Percentiles rank a stretch among this genome's conserved stretches.
phyloP scores from a whole-genome alignment of 163 green algal species.

The Scenedesmus sp. region DNA sequence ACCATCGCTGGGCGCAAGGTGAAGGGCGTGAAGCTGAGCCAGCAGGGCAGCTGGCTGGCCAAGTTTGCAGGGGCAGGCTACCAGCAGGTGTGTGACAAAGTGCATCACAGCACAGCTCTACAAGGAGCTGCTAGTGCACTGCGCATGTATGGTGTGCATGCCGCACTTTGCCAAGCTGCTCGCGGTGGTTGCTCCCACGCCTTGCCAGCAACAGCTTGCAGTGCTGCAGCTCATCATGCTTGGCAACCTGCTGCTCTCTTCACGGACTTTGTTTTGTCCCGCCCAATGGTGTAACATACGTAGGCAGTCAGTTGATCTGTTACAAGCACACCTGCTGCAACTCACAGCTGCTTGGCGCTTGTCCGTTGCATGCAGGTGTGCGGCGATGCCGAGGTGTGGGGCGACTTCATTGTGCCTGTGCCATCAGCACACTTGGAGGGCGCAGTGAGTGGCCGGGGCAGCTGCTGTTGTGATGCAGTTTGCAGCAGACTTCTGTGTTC shows the following conservation, averaged over 20 bases:
- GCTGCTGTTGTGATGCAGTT: background rate
- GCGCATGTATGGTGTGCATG: no score
- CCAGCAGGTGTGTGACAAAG: constrained; percentile 73
- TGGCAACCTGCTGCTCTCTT: no score
- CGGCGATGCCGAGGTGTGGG: constrained; percentile 86
- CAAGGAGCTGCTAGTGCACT: no score
- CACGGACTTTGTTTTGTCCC: no score
- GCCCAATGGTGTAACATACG: no score
- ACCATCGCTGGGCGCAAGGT: constrained; percentile 87
- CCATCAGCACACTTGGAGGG: constrained; percentile 82
- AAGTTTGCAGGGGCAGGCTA: constrained; percentile 88
- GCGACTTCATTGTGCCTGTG: constrained; percentile 93
- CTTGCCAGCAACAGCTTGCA: no score
- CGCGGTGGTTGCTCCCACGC: background rate
- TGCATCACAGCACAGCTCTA: no score
- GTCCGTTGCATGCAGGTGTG: constrained; percentile 81
- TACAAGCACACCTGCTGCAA: background rate
- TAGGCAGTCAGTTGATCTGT: no score
- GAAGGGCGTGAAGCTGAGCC: constrained; percentile 71
- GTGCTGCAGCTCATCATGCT: no score
- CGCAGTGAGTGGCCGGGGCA: constrained; percentile 17
- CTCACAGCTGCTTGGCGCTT: background rate
- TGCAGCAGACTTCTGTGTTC: no score
- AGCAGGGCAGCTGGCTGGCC: constrained; percentile 63
- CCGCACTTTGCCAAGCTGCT: no score